Conservation (phyloP, 2,329 filamentous ascomycete species). For the Cadophora luteo-olivacea region DNA sequence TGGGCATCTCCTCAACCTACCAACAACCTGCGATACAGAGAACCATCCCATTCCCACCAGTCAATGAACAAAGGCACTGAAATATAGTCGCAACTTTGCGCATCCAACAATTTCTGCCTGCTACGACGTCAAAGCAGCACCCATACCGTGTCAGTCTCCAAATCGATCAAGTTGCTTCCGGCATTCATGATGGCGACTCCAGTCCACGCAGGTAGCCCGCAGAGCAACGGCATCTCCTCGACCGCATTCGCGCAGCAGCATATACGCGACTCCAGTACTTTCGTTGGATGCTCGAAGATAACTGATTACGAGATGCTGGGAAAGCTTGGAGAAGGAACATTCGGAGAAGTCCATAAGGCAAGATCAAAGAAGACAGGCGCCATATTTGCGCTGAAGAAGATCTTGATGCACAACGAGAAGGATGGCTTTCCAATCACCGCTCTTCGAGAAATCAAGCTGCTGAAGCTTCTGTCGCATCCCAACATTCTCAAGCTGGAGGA, state of each 20-base stretch:
- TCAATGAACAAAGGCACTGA: constrained; percentile 10
- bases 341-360: constrained; percentile 96
- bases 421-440: constrained; percentile 99
- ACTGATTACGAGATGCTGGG: constrained; percentile 78
- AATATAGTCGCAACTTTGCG: constrained; percentile 10
- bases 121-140: not conserved
- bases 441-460: constrained; percentile 93
- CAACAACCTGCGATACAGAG: constrained; percentile 6
- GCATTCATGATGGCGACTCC: constrained; percentile 35
- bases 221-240: constrained; percentile 52
- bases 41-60: not conserved
- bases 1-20: not conserved
- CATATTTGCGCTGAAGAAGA: constrained; percentile 93
- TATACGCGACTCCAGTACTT: constrained; percentile 64
- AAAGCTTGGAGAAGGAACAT: constrained; percentile 94
- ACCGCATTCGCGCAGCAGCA: constrained; percentile 59
- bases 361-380: constrained; percentile 75
- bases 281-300: constrained; percentile 85
- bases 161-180: not conserved
- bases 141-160: not conserved
- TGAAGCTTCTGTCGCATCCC: constrained; percentile 91
- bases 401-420: constrained; percentile 99
- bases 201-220: constrained; percentile 32
- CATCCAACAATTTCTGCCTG: not conserved
- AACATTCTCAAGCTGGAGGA: constrained; percentile 90